Evolutionary conservation across 163 green algal genomes (phyloP).

Genomic region (Scenedesmus sp.): DNA sequence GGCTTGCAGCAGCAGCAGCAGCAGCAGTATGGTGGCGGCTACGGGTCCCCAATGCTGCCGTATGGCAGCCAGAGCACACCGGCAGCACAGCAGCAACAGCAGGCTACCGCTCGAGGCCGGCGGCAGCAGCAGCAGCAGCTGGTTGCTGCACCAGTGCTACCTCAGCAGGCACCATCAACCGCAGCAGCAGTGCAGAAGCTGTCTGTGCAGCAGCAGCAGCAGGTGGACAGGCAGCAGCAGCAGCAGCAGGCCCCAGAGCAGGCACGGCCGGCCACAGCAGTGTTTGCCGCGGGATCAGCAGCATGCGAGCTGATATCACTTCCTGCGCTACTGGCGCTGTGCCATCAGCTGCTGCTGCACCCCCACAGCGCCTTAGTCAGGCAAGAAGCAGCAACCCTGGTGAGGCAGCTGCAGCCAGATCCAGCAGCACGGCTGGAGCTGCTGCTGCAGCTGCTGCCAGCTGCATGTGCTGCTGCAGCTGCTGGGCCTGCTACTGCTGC

Average conservation of each 20-base stretch:
- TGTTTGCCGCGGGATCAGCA: neutral
- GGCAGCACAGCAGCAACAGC: constrained; percentile 20
- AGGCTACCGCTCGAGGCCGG: neutral
- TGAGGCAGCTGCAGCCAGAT: constrained; percentile 34
- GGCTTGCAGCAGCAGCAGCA: constrained; percentile 13
- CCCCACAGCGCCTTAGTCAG: neutral
- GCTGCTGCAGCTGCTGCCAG: constrained; percentile 42
- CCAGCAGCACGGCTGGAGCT: neutral
- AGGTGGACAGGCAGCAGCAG: neutral
- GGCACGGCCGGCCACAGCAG: neutral
- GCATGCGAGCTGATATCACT: neutral
- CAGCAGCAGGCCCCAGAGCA: neutral
- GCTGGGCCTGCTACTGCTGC: neutral
- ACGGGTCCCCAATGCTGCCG: neutral
- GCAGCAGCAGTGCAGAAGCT: neutral
- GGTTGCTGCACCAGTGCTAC: neutral
- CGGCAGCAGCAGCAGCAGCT: constrained; percentile 27
- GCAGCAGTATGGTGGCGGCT: neutral
- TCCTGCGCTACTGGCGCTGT: constrained; percentile 3
- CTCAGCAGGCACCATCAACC: neutral
- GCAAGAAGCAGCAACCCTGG: constrained; percentile 3
- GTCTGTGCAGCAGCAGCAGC: neutral
- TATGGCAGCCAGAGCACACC: neutral
- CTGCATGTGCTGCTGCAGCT: neutral
- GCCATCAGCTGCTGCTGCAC: constrained; percentile 40